Conservation (phyloP, 371 early-diverging fungal species). For the Apophysomyces variabilis region DNA sequence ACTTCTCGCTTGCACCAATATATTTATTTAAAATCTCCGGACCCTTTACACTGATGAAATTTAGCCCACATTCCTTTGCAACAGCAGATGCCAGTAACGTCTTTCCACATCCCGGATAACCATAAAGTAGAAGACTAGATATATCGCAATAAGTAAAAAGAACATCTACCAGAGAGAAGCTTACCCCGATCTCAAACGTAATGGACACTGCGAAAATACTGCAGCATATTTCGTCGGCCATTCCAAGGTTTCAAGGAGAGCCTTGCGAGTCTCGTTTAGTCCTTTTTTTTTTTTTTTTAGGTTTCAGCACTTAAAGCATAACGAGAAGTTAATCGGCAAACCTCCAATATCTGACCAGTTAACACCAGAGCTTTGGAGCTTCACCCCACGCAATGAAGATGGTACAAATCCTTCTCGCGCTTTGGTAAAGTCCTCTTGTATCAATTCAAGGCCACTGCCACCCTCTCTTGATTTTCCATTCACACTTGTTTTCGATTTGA, state of each 20-base stretch:
- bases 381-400: conserved; percentile 79
- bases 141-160: not conserved
- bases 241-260: conserved; percentile 89
- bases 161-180: not conserved
- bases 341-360: conserved; percentile 92
- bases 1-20: conserved; percentile 93
- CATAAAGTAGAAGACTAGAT: conserved; percentile 86
- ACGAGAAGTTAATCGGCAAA: conserved; percentile 1
- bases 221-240: conserved; percentile 94
- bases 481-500: conserved; percentile 37
- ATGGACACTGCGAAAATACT: conserved; percentile 85
- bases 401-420: conserved; percentile 86
- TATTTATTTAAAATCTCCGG: conserved; percentile 97
- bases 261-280: conserved; percentile 77
- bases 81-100: conserved; percentile 95
- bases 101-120: conserved; percentile 95
- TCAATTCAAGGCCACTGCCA: conserved; percentile 33
- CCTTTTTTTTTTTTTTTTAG: conserved; percentile 40
- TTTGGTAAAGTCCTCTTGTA: conserved; percentile 68
- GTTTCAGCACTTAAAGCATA: not conserved
- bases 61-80: conserved; percentile 89
- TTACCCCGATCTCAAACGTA: conserved; percentile 90
- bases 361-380: conserved; percentile 76
- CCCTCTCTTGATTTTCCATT: conserved; percentile 4
- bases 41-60: conserved; percentile 96